These are phyloP conservation scores for Candida sojae DNA, from an alignment of 1,139 yeast genomes.

Conservation along the genomic window DNA sequence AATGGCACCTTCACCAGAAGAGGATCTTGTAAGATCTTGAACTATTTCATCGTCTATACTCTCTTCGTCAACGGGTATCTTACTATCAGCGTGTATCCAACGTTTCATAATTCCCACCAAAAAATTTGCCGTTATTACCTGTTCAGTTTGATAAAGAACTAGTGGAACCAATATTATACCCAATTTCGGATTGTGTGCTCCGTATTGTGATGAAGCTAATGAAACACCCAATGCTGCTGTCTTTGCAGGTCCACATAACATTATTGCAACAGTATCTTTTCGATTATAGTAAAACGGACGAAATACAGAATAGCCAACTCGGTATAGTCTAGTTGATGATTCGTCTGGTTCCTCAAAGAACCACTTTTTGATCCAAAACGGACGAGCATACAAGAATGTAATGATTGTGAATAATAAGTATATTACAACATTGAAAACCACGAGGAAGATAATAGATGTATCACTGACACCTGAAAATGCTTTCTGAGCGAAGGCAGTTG, in stretches of 20 bases:
- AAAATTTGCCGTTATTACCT: constrained; percentile 77
- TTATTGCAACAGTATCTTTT: constrained; percentile 71
- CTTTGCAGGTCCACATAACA: constrained; percentile 91
- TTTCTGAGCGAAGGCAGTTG: constrained; percentile 81
- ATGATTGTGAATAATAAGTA: constrained; percentile 72
- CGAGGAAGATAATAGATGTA: constrained; percentile 69
- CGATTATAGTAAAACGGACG: constrained; percentile 72
- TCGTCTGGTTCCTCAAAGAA: constrained; percentile 51
- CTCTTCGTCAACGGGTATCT: constrained; percentile 18
- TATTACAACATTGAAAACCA: constrained; percentile 78
- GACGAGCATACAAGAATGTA: constrained; percentile 62
- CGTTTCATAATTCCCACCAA: constrained; percentile 62
- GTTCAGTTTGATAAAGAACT: constrained; percentile 84
- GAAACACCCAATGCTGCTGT: constrained; percentile 93
- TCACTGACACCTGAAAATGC: constrained; percentile 75
- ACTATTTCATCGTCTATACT: background rate
- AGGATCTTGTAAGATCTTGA: too few species aligned
- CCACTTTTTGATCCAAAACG: constrained; percentile 47
- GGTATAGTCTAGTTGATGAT: constrained; percentile 43
- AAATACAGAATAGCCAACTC: constrained; percentile 38
- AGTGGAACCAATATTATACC: constrained; percentile 79
- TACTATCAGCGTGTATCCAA: constrained; percentile 58
- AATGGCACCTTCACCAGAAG: too few species aligned
- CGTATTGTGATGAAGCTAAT: constrained; percentile 76
- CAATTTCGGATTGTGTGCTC: constrained; percentile 56